Base-by-base conservation (phyloP, 148 eudicot genomes). In the Fagopyrum homotropicum region DNA sequence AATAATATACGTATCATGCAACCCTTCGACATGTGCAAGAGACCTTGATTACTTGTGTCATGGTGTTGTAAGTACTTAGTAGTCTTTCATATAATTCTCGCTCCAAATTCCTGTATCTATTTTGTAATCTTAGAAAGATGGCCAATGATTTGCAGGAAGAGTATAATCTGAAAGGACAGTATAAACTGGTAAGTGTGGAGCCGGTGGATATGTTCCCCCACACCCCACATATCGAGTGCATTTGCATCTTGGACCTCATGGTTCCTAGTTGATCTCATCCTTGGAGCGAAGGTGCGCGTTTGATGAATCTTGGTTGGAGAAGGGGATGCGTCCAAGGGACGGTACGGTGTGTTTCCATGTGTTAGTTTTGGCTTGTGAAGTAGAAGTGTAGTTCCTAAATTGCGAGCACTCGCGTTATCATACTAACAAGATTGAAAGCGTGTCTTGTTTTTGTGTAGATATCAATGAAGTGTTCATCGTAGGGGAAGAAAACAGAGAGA, bases 121-220 rank as follows among this genome's bases (percentile, higher is more conserved):
- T 4, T n/a, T 12, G 55, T n/a, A 5, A 49, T 26, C 26, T 72
- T 46, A 72, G 4, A 15, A 19, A 12, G 15, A 5, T 6, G 7
- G 4, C n/a, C 40, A 4, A 47, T 26, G 12, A 45, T 72, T 72
- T 86, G 82, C 90, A 96, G 99, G 89, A 46, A 54, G 97, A 88
- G 29, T 78, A 88, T 72, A 88, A 96, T 8, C 81, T 92, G 72
- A 17, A 84, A 71, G 99, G 99, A 60, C 85, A 94, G 72, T 96
- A 96, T 81, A 86, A 72, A 75, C 81, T 96, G 75, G 81, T 50
- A 78, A 88, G 97, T 60, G 59, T 96, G 59, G 94, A 86, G 74
- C 99, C 99, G 4, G 96, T 96, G 22, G 99, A 96, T 79, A 96
- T 96, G 99, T 96, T 96, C 77, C 99, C 99, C 75, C 98, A 96